These are phyloP conservation scores for Paramecium biaurelia DNA, from an alignment of 73 alveolate genomes.

Conservation along the genomic window DNA sequence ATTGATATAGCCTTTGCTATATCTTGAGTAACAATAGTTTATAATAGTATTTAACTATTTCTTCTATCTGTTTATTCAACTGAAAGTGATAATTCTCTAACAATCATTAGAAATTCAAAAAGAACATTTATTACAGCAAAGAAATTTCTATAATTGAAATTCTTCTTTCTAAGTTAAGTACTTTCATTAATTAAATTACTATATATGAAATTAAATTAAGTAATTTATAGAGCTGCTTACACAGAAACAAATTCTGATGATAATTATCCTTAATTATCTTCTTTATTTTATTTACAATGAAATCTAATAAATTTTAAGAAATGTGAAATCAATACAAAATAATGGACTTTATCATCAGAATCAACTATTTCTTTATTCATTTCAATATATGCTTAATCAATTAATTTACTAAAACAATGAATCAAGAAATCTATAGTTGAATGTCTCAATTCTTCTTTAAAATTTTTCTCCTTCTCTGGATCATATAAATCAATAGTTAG, in stretches of 20 bases:
- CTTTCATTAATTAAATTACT: slow-evolving; percentile 63
- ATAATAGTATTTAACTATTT: slow-evolving; percentile 45
- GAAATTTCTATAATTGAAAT: slow-evolving; percentile 43
- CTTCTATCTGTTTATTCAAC: slow-evolving; percentile 28
- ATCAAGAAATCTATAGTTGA: slow-evolving; percentile 70
- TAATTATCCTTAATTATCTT: slow-evolving; percentile 36
- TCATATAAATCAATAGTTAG: slow-evolving; percentile 42
- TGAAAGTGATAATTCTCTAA: slow-evolving; percentile 43
- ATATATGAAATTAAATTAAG: slow-evolving; percentile 68
- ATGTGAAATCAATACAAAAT: slow-evolving; percentile 70
- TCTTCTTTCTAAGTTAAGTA: slow-evolving; percentile 47
- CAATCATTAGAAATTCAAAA: neutral
- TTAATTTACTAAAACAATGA: slow-evolving; percentile 68
- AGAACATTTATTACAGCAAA: slow-evolving; percentile 40
- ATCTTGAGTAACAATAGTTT: slow-evolving; percentile 38
- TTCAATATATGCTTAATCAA: slow-evolving; percentile 67
- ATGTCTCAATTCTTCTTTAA: slow-evolving; percentile 40
- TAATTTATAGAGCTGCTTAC: slow-evolving; percentile 69
- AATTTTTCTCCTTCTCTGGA: slow-evolving; percentile 38
- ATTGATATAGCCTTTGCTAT: slow-evolving; percentile 51
- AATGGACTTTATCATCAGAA: slow-evolving; percentile 70
- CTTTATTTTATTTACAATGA: slow-evolving; percentile 3
- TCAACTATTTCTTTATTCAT: slow-evolving; percentile 70
- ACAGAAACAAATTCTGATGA: slow-evolving; percentile 62
- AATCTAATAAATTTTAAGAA: slow-evolving; percentile 67